Percentiles rank a stretch among this genome's conserved stretches.
These are phyloP conservation scores for Verticillium longisporum DNA, from an alignment of 2,329 filamentous ascomycete genomes.

Conservation along the genomic window DNA sequence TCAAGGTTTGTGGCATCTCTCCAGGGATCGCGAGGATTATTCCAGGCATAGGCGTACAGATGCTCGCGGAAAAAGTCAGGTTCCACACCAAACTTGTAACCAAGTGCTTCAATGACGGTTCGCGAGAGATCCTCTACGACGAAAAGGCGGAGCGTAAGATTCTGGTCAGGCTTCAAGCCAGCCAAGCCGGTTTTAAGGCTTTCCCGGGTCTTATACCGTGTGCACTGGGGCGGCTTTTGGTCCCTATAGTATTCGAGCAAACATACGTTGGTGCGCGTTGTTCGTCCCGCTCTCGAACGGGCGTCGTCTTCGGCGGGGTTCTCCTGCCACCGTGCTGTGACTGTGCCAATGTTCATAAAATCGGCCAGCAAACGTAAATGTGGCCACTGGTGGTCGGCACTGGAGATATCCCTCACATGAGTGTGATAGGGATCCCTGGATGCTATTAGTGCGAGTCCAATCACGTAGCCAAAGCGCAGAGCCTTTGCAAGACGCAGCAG, in stretches of 20 bases:
- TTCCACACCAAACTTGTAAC: constrained; percentile 33
- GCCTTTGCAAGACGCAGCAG: too few species aligned
- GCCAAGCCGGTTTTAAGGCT: neutral
- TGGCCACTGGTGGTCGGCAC: constrained; percentile 1
- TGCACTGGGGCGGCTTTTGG: neutral
- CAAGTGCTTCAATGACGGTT: constrained; percentile 34
- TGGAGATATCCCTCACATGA: neutral
- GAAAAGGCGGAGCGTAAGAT: constrained; percentile 19
- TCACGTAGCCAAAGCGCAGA: neutral
- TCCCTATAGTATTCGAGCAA: constrained; percentile 6
- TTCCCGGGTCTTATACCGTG: too few species aligned
- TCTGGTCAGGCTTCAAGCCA: neutral
- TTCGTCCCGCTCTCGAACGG: neutral
- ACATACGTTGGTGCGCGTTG: constrained; percentile 2
- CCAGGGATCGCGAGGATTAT: constrained; percentile 18
- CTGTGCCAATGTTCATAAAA: constrained; percentile 12
- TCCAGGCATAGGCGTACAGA: constrained; percentile 16
- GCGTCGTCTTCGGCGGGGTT: neutral
- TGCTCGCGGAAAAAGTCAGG: constrained; percentile 31
- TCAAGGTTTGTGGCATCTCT: constrained; percentile 16
- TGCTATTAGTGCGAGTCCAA: neutral
- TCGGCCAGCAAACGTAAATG: constrained; percentile 9
- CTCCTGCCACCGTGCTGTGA: constrained; percentile 5
- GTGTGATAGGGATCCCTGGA: neutral
- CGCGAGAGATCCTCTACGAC: constrained; percentile 39